Evolutionary conservation across 2,329 filamentous ascomycete genomes (phyloP).

Genomic region (Ceratocystis diversiconidia): DNA sequence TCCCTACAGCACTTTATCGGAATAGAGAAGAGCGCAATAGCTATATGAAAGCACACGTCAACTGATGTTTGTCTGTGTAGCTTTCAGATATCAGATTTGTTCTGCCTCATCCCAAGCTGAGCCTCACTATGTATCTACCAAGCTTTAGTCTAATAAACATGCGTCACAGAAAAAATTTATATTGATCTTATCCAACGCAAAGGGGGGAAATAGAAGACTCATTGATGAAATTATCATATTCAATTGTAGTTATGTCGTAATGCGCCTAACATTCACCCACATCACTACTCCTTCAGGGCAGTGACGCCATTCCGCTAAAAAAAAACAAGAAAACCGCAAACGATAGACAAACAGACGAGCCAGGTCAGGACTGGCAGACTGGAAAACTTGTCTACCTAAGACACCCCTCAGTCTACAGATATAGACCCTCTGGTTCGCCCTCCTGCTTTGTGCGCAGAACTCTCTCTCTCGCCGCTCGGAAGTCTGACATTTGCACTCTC

Average conservation of each 20-base stretch:
- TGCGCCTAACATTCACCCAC: not conserved
- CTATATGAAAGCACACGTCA: not conserved
- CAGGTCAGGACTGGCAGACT: not conserved
- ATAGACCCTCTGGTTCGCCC: conserved; percentile 94
- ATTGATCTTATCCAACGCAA: not conserved
- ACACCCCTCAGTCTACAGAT: conserved; percentile 52
- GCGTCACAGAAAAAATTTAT: not conserved
- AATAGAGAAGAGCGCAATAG: not conserved
- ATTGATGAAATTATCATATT: conserved; percentile 5
- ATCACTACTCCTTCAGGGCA: not conserved
- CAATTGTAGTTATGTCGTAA: not conserved
- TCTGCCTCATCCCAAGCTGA: not conserved
- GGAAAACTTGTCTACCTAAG: not conserved
- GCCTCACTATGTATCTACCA: not conserved
- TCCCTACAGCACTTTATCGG: not conserved
- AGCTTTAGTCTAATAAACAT: not conserved
- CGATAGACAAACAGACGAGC: not conserved
- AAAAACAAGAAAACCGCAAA: not conserved
- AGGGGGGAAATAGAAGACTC: not conserved
- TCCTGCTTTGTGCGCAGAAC: conserved; percentile 98
- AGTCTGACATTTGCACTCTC: conserved; percentile 98
- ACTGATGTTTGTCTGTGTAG: not conserved
- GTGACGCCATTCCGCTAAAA: conserved; percentile 2
- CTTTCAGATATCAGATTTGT: not conserved
- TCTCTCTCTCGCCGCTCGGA: conserved; percentile 78